These are phyloP conservation scores for Trichoderma breve DNA, from an alignment of 2,329 filamentous ascomycete species.

Conservation along the genomic window DNA sequence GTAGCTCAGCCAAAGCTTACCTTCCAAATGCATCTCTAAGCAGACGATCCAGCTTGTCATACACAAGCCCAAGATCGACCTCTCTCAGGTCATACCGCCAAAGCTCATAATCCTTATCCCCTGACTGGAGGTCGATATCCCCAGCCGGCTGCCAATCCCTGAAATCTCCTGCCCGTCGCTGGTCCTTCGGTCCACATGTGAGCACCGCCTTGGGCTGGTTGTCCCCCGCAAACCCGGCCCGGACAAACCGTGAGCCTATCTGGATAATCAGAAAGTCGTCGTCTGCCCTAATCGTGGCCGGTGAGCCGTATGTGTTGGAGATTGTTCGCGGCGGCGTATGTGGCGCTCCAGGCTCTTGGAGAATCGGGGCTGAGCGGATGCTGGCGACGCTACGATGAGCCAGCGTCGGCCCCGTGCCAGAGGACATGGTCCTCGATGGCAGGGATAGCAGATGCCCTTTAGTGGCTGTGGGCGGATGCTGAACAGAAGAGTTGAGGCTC, in stretches of 20 bases:
- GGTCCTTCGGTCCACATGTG: conserved; percentile 71
- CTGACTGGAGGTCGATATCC: conserved; percentile 48
- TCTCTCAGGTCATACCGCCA: conserved; percentile 74
- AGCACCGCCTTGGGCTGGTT: conserved; percentile 68
- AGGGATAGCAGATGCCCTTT: neutral
- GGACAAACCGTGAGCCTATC: conserved; percentile 73
- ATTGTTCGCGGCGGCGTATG: conserved; percentile 60
- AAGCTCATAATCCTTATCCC: conserved; percentile 67
- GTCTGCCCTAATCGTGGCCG: conserved; percentile 65
- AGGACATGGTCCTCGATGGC: conserved; percentile 40
- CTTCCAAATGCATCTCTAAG: conserved; percentile 80
- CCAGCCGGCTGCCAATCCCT: conserved; percentile 62
- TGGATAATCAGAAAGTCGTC: conserved; percentile 86
- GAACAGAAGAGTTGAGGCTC: neutral
- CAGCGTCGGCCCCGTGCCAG: conserved; percentile 43
- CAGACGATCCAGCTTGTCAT: conserved; percentile 82
- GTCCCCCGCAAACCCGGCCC: conserved; percentile 85
- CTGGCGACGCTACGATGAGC: conserved; percentile 59
- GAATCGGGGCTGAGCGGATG: conserved; percentile 48
- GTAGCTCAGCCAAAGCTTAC: conserved; percentile 41
- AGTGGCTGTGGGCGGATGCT: neutral
- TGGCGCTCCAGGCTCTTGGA: conserved; percentile 44
- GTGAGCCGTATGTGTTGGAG: conserved; percentile 56
- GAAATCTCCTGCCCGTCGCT: conserved; percentile 78
- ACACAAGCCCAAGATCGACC: conserved; percentile 73